phyloP scores from a whole-genome alignment of 345 rosid genomes.

The Salix udensis region DNA sequence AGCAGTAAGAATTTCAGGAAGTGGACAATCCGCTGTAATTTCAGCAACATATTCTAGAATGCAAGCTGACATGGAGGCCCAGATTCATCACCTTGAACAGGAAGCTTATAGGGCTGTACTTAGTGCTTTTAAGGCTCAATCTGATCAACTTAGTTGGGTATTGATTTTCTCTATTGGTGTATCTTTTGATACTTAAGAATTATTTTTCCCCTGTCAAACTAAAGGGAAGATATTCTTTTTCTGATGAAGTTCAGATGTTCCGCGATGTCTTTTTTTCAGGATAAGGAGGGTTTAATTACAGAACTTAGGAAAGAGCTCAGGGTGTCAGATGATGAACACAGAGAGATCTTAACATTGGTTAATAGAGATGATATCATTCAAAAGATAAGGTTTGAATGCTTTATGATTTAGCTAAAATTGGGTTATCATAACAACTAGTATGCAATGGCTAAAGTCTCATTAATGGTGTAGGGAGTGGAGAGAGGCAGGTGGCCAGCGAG shows the following conservation, averaged over 20 bases:
- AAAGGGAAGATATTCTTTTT: not conserved
- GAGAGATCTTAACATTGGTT: constrained; percentile 78
- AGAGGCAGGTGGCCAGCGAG: constrained; percentile 62
- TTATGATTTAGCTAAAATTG: constrained; percentile 13
- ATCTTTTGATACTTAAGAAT: not conserved
- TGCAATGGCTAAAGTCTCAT: constrained; percentile 2
- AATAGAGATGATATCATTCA: constrained; percentile 76
- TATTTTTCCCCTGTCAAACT: not conserved
- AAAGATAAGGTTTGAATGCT: constrained; percentile 64
- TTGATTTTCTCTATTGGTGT: constrained; percentile 12
- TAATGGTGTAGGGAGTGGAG: constrained; percentile 77
- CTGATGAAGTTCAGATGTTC: constrained; percentile 2
- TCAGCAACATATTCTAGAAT: constrained; percentile 36
- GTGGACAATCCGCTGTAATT: constrained; percentile 39
- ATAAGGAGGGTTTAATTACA: constrained; percentile 87
- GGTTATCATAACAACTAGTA: not conserved
- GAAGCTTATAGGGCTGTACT: constrained; percentile 92
- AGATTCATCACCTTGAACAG: constrained; percentile 89
- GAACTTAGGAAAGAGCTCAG: constrained; percentile 91
- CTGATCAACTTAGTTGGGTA: constrained; percentile 99
- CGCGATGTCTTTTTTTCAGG: constrained; percentile 39
- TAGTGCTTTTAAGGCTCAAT: constrained; percentile 96
- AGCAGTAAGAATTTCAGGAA: constrained; percentile 28
- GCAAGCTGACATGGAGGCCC: constrained; percentile 67
- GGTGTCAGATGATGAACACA: constrained; percentile 95